Evolutionary conservation across 2,329 filamentous ascomycete genomes (phyloP).

Genomic region (Stachybotrys elegans): DNA sequence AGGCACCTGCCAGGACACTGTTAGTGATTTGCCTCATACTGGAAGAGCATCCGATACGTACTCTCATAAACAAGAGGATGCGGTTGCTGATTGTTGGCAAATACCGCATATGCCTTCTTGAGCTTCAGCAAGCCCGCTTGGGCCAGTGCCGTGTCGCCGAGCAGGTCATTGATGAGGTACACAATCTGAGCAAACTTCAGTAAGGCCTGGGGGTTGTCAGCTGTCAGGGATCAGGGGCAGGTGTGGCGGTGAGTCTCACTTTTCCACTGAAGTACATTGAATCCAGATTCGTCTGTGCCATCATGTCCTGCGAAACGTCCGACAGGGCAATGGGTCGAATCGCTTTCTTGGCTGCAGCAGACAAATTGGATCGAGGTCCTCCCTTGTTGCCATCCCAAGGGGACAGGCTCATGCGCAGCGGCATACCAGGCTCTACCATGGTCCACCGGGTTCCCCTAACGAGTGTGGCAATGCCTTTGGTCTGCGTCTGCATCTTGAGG

Average conservation of each 20-base stretch:
- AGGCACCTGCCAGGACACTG: conserved; percentile 52
- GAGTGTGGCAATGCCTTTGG: conserved; percentile 74
- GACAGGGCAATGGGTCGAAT: conserved; percentile 60
- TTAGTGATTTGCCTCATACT: too few relatives aligned
- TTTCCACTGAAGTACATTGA: conserved; percentile 96
- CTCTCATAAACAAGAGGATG: conserved; percentile 62
- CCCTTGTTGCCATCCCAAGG: conserved; percentile 61
- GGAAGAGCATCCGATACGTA: too few relatives aligned
- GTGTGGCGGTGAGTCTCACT: conserved; percentile 30
- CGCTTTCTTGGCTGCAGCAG: conserved; percentile 47
- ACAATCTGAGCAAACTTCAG: conserved; percentile 71
- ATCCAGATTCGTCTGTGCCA: conserved; percentile 65
- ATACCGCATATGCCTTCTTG: conserved; percentile 61
- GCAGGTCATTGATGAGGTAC: conserved; percentile 59
- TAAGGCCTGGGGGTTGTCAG: conserved; percentile 45
- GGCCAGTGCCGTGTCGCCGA: conserved; percentile 53
- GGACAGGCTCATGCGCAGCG: conserved; percentile 67
- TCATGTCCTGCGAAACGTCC: conserved; percentile 74
- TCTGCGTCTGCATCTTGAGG: conserved; percentile 70
- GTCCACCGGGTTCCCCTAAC: conserved; percentile 72
- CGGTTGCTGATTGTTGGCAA: conserved; percentile 62
- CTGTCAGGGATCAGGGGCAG: conserved; percentile 14
- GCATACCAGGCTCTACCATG: conserved; percentile 67
- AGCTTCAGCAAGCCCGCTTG: conserved; percentile 54
- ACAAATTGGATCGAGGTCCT: conserved; percentile 37